These are phyloP conservation scores for Pichia exigua DNA, from an alignment of 805 yeast species.

Conservation along the genomic window DNA sequence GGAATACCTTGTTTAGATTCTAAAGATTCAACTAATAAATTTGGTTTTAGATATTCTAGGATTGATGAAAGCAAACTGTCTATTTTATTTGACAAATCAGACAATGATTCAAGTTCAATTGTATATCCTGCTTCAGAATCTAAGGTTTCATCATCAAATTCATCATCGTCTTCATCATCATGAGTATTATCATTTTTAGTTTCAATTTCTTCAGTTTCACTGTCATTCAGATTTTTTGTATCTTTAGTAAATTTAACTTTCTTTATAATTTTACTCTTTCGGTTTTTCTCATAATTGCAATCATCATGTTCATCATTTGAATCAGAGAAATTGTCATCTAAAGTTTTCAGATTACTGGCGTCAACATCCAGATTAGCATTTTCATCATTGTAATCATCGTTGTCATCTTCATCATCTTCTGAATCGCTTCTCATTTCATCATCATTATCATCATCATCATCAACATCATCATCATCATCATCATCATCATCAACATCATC, in stretches of 20 bases:
- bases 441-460: constrained; percentile 32
- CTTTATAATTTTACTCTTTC: neutral
- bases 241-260: neutral
- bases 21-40: constrained; percentile 44
- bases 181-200: neutral
- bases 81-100: constrained; percentile 54
- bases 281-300: neutral
- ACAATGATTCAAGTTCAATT: constrained; percentile 40
- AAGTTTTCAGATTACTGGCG: neutral
- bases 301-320: neutral
- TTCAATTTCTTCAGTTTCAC: constrained; percentile 15
- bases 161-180: constrained; percentile 19
- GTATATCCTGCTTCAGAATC: constrained; percentile 40
- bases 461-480: constrained; percentile 24
- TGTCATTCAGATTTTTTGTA: neutral
- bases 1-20: constrained; percentile 57
- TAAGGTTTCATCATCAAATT: constrained; percentile 31
- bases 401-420: constrained; percentile 27
- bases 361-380: constrained; percentile 37
- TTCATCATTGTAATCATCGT: constrained; percentile 28
- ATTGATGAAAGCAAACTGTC: constrained; percentile 61
- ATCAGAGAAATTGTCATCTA: neutral
- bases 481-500: constrained; percentile 28
- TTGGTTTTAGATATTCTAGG: constrained; percentile 40
- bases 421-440: constrained; percentile 15